Evolutionary conservation across 352 stramenopile species (phyloP).

Genomic region (Pythium plurisporium): DNA sequence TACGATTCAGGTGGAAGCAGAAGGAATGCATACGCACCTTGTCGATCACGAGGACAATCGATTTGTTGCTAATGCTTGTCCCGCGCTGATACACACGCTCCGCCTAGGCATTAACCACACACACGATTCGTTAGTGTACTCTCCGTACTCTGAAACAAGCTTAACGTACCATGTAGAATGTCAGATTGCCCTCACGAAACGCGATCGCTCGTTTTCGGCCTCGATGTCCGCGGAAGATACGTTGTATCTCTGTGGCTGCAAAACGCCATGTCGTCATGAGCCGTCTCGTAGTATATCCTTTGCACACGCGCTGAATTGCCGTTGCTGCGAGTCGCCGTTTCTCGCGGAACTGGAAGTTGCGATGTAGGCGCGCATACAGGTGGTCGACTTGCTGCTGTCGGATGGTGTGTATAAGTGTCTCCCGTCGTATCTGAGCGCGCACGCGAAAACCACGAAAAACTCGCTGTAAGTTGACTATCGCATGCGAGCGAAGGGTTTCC

Average conservation of each 20-base stretch:
- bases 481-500: conserved; percentile 21
- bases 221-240: conserved; percentile 45
- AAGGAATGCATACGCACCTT: conserved; percentile 27
- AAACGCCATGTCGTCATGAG: conserved; percentile 28
- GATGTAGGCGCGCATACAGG: conserved; percentile 26
- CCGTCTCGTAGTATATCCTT: conserved; percentile 35
- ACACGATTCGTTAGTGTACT: background rate
- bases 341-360: conserved; percentile 36
- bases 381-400: conserved; percentile 48
- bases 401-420: conserved; percentile 37
- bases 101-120: conserved; percentile 12
- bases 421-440: conserved; percentile 39
- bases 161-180: conserved; percentile 50
- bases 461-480: conserved; percentile 41
- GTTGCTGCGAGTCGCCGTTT: conserved; percentile 36
- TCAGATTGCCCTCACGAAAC: conserved; percentile 62
- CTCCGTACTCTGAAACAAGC: background rate
- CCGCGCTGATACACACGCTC: conserved; percentile 63
- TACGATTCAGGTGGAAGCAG: background rate
- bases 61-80: conserved; percentile 35
- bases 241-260: conserved; percentile 40
- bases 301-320: conserved; percentile 57
- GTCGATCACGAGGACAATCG: conserved; percentile 56
- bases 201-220: conserved; percentile 48
- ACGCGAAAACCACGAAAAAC: conserved; percentile 55